A percentile compares a stretch with the other conserved stretches of the same genome.
Conservation (phyloP, 2,329 filamentous ascomycete species). For the Bipolaris victoriae region DNA sequence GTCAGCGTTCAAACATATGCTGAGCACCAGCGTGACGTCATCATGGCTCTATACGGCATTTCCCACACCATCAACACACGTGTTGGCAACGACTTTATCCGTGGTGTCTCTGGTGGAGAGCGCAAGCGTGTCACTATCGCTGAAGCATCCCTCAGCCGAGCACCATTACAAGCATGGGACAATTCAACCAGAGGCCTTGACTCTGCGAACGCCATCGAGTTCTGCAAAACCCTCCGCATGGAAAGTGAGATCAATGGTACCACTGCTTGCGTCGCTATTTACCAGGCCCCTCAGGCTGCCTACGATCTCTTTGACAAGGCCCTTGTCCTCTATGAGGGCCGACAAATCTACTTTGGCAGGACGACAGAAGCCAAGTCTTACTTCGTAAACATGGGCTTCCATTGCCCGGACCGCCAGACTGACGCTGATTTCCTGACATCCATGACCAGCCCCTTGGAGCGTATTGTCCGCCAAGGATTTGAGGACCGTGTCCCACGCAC, state of each 20-base stretch:
- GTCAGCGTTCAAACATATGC: constrained; percentile 62
- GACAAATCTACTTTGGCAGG: constrained; percentile 74
- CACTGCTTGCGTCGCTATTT: constrained; percentile 74
- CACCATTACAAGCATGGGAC: constrained; percentile 75
- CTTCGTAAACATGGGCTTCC: constrained; percentile 74
- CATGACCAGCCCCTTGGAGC: constrained; percentile 63
- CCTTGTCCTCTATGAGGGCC: constrained; percentile 69
- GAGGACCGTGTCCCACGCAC: constrained; percentile 56
- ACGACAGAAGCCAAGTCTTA: constrained; percentile 69
- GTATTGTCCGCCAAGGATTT: constrained; percentile 53
- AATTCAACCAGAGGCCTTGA: constrained; percentile 77
- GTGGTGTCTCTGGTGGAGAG: constrained; percentile 77
- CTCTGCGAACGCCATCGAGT: constrained; percentile 76
- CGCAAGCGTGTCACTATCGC: constrained; percentile 83
- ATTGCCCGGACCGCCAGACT: constrained; percentile 73
- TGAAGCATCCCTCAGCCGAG: constrained; percentile 72
- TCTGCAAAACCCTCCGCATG: constrained; percentile 72
- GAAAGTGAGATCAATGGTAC: constrained; percentile 70
- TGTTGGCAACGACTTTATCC: constrained; percentile 76
- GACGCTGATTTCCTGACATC: constrained; percentile 80
- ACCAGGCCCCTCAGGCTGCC: constrained; percentile 71
- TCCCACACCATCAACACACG: constrained; percentile 74
- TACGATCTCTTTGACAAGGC: constrained; percentile 76
- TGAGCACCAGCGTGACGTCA: constrained; percentile 65
- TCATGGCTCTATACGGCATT: constrained; percentile 71